Evolutionary conservation across 352 stramenopile genomes (phyloP).

Genomic region (Phytophthora citricola): DNA sequence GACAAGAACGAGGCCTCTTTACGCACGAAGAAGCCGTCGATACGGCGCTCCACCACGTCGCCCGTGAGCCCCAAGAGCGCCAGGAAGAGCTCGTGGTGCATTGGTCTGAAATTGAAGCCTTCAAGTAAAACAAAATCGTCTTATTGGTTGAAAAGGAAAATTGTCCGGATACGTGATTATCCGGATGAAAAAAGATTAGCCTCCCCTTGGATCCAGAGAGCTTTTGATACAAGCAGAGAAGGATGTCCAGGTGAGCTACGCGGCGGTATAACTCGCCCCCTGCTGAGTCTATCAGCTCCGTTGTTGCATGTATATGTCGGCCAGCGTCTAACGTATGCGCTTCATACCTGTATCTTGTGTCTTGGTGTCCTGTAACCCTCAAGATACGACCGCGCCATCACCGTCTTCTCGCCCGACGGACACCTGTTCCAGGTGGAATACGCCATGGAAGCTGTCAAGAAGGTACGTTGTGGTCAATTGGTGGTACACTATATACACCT

Average conservation of each 20-base stretch:
- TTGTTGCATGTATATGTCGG: not conserved
- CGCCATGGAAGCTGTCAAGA: conserved; percentile 99
- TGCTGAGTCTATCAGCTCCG: not conserved
- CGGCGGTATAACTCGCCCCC: not conserved
- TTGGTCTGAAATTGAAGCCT: conserved; percentile 23
- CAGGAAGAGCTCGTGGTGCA: conserved; percentile 86
- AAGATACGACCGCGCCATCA: conserved; percentile 99
- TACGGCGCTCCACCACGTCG: conserved; percentile 63
- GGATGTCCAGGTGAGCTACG: conserved; percentile 53
- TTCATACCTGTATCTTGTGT: not conserved
- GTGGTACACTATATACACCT: conserved; percentile 10
- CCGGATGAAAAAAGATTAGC: conserved; percentile 17
- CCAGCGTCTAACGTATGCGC: not conserved
- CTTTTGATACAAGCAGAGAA: conserved; percentile 24
- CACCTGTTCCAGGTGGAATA: conserved; percentile 99
- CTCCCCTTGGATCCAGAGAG: conserved; percentile 38
- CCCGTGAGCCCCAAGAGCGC: conserved; percentile 71
- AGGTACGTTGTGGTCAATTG: conserved; percentile 48
- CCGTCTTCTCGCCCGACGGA: conserved; percentile 99
- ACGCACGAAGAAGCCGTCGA: conserved; percentile 67
- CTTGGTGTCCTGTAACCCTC: not conserved
- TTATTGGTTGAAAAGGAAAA: conserved; percentile 15
- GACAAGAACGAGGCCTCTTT: conserved; percentile 52
- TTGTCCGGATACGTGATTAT: conserved; percentile 6
- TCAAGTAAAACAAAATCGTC: conserved; percentile 12